Evolutionary conservation across 441 rosid species (phyloP).

Genomic region (Theobroma grandiflorum): DNA sequence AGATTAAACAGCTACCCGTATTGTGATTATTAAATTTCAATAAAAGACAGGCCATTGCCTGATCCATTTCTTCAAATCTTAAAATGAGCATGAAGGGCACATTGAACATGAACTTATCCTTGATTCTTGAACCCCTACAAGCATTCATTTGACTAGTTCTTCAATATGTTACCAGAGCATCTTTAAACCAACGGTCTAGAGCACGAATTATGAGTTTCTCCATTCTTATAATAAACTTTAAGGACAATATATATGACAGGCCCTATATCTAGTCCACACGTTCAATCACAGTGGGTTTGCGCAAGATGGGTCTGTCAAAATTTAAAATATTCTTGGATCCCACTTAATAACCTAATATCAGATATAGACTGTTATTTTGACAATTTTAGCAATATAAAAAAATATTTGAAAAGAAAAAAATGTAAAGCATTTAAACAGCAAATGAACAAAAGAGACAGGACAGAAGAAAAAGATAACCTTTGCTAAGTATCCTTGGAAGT

Average conservation of each 20-base stretch:
- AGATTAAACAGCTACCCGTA: not conserved
- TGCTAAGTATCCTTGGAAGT: slow-evolving; percentile 92
- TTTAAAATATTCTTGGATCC: not conserved
- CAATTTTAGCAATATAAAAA: not conserved
- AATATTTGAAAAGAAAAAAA: not conserved
- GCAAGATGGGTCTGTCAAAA: not conserved
- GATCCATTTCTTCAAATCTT: not conserved
- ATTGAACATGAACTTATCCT: not conserved
- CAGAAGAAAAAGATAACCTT: slow-evolving; percentile 54
- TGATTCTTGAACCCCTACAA: not conserved
- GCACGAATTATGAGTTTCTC: not conserved
- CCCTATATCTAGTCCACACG: not conserved
- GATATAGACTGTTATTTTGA: not conserved
- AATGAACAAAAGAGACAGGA: slow-evolving; percentile 3
- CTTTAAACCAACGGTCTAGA: not conserved
- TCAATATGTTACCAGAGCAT: not conserved
- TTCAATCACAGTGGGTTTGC: not conserved
- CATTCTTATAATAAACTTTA: not conserved
- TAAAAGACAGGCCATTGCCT: not conserved
- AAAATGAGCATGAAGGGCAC: not conserved
- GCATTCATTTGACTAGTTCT: not conserved
- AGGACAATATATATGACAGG: not conserved
- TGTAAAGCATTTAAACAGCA: not conserved
- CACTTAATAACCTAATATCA: not conserved
- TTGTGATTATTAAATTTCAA: not conserved